Conservation (phyloP, 768 basidiomycete genomes). For the Cystofilobasidium ferigula region DNA sequence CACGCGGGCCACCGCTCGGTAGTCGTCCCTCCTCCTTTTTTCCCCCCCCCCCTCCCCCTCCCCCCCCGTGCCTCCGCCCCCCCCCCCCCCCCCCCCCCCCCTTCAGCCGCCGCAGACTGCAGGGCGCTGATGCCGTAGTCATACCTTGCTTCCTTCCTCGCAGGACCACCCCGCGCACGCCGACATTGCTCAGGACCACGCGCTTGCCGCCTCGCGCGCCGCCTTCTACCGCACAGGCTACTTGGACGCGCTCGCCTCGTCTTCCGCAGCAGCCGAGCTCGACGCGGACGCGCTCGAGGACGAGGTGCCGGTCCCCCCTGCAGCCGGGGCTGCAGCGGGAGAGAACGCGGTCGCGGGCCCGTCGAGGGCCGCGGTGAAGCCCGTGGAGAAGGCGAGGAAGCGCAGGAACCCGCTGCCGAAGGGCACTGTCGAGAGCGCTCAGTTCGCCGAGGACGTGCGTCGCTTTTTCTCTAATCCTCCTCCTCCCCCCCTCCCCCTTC, state of each 20-base stretch:
- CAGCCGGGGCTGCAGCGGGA: conserved; percentile 8
- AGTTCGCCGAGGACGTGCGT: conserved; percentile 39
- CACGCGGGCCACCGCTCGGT: no score
- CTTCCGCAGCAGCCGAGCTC: conserved; percentile 14
- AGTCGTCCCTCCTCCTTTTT: no score
- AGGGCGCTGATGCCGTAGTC: background rate
- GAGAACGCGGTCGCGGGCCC: conserved; percentile 8
- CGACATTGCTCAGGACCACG: conserved; percentile 74
- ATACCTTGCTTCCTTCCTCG: background rate
- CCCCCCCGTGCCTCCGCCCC: no score
- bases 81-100: background rate
- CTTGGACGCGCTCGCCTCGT: conserved; percentile 31
- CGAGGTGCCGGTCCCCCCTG: conserved; percentile 35
- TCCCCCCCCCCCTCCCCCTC: no score
- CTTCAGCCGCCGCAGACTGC: background rate
- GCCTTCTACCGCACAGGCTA: conserved; percentile 56
- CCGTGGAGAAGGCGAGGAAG: conserved; percentile 26
- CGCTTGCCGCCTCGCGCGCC: conserved; percentile 67
- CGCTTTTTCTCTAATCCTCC: no score
- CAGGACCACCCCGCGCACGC: conserved; percentile 78
- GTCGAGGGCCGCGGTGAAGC: conserved; percentile 15
- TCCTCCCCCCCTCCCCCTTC: background rate
- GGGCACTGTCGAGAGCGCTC: conserved; percentile 30
- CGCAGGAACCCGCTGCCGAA: conserved; percentile 36
- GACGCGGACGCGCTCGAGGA: conserved; percentile 38